A percentile compares a stretch with the other conserved stretches of the same genome.
phyloP scores from a whole-genome alignment of 441 rosid species.

The Adansonia grandidieri region DNA sequence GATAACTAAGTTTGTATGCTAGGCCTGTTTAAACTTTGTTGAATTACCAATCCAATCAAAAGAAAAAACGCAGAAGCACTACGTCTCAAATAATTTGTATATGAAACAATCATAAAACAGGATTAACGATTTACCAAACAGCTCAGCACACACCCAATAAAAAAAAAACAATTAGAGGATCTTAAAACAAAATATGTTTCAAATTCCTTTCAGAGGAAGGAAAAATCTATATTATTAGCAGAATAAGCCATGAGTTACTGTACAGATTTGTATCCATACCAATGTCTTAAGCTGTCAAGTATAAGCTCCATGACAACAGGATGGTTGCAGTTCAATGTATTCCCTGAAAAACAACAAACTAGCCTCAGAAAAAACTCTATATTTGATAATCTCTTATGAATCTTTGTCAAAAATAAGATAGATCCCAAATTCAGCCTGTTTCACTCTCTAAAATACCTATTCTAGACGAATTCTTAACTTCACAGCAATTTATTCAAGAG shows the following conservation, averaged over 20 bases:
- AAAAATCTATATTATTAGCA: not conserved
- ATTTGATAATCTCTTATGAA: not conserved
- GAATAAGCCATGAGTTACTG: not conserved
- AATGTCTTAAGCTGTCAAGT: conserved; percentile 90
- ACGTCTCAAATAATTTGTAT: not conserved
- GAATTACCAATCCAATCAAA: not conserved
- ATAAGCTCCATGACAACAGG: conserved; percentile 92
- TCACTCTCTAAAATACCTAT: conserved; percentile 12
- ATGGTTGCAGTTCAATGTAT: conserved; percentile 90
- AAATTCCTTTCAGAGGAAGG: not conserved
- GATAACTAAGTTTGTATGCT: not conserved
- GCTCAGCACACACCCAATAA: not conserved
- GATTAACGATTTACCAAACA: not conserved
- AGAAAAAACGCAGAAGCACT: not conserved
- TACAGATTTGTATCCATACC: conserved; percentile 53
- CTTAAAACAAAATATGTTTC: not conserved
- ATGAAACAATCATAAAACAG: conserved; percentile 7
- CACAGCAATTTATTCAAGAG: conserved; percentile 16
- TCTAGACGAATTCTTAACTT: conserved; percentile 9
- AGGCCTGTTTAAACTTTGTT: conserved; percentile 3
- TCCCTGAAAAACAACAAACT: conserved; percentile 63
- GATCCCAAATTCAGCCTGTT: conserved; percentile 16
- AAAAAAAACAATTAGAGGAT: not conserved
- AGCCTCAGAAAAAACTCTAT: conserved; percentile 26
- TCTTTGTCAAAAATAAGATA: not conserved